Evolutionary conservation across 2,329 filamentous ascomycete species (phyloP), one percentile per base, ranked within the genome.

Genomic region (Ceratocystis eucalypticola): DNA sequence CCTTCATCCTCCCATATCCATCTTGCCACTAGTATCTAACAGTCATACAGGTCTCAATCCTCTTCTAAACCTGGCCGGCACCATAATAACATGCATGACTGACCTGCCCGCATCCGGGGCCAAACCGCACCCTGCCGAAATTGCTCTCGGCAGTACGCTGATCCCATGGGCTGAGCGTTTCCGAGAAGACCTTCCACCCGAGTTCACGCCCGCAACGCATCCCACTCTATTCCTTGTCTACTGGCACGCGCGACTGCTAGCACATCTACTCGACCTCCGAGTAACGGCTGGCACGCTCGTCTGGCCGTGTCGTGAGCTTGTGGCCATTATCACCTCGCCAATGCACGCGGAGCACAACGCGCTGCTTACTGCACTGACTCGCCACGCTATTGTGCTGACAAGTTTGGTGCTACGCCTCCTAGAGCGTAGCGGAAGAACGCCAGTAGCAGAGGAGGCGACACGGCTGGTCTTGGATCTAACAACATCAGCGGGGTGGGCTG

Each of bases 191-290:
- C 78, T 89, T 1, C 84, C 87, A 2, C 75, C 78, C 12, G 78
- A 80, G 55, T 76, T 86, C 30, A 82, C 83, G 25, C 79, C 80
- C 3, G 72, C 75, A 0, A 75, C 77, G 2, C 77, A 81, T 62
- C 82, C 83, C 2, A 72, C 87, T 41, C 78, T 89, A 1, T 83
- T 88, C 70, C 78, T 90, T 28, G 82, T 82, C 20, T 89, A 88
- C 74, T 88, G 87, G 82, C 86, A 89, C 73, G 80, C 83, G 70
- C 83, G 85, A 68, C 78, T 89, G 7, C 77, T 90, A 20, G 79
- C 84, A 8, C 83, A 85, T 64, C 78, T 88, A 1, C 77, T 86
- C 65, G 82, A 81, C 46, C 80, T 83, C 1, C 79, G 78, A 10
- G 78, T 46, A 17, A n/a, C 50, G 22, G 25, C 37, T 10, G 33